phyloP scores from a whole-genome alignment of 208 protist species.

The Crithidia thermophila region DNA sequence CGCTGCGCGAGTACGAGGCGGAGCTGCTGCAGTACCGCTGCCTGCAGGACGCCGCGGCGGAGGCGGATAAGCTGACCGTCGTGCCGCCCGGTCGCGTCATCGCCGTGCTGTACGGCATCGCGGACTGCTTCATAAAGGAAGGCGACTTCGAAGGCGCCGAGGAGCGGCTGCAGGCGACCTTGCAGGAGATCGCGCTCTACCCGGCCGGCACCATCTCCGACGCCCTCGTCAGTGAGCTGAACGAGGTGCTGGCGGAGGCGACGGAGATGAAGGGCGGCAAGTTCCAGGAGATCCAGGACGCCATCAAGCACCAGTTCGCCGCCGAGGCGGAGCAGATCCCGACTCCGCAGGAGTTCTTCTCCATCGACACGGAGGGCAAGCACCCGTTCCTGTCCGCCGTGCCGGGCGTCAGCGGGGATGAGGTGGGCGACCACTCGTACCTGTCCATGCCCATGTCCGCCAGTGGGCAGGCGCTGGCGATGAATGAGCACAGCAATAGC shows the following conservation, averaged over 20 bases:
- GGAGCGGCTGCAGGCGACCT: conserved; percentile 57
- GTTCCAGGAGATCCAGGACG: conserved; percentile 65
- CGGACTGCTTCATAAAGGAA: conserved; percentile 87
- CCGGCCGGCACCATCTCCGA: conserved; percentile 48
- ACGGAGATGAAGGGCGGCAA: conserved; percentile 79
- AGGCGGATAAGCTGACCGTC: conserved; percentile 24
- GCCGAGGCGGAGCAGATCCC: conserved; percentile 60
- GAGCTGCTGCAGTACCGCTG: conserved; percentile 80
- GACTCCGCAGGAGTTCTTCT: conserved; percentile 67
- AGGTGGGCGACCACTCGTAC: conserved; percentile 48
- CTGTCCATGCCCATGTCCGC: conserved; percentile 80
- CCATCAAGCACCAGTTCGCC: conserved; percentile 77
- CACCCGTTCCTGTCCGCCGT: conserved; percentile 74
- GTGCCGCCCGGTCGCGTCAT: conserved; percentile 63
- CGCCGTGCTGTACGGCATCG: conserved; percentile 74
- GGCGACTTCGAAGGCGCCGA: conserved; percentile 85
- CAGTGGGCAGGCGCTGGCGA: conserved; percentile 49
- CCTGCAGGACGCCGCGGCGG: conserved; percentile 44
- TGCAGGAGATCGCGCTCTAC: conserved; percentile 65
- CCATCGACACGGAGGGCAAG: conserved; percentile 33
- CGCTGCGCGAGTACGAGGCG: conserved; percentile 82
- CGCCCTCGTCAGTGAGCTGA: conserved; percentile 66
- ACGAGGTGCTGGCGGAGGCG: conserved; percentile 77
- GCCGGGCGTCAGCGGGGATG: conserved; percentile 38
- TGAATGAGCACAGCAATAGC: conserved; percentile 63